A percentile compares a stretch with the other conserved stretches of the same genome.
Conservation (phyloP, 164 flowering plant genomes). For the Stephania japonica region DNA sequence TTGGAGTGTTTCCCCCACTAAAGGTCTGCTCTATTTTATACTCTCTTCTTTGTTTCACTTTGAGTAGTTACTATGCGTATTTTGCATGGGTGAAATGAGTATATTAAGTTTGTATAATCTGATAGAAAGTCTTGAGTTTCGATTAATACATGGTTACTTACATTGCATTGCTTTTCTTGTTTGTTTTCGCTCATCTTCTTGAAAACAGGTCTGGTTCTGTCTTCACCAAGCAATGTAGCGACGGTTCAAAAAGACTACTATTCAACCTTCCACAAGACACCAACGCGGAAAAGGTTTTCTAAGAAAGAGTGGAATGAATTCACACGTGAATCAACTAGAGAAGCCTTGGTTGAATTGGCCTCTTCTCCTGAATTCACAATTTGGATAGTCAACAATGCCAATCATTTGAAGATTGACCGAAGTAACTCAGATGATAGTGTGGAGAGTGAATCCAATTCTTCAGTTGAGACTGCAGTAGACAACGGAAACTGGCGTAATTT, state of each 20-base stretch:
- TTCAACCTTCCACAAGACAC: slow-evolving; percentile 69
- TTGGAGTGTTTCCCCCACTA: slow-evolving; percentile 42
- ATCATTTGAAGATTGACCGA: slow-evolving; percentile 43
- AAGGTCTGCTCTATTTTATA: slow-evolving; percentile 31
- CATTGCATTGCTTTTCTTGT: too few relatives aligned
- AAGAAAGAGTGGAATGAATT: slow-evolving; percentile 73
- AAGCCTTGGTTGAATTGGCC: slow-evolving; percentile 63
- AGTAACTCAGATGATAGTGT: slow-evolving; percentile 51
- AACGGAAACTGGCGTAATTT: slow-evolving; percentile 28
- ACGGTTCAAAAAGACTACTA: slow-evolving; percentile 35
- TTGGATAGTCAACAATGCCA: slow-evolving; percentile 68
- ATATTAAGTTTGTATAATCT: background rate
- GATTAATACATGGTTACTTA: too few relatives aligned
- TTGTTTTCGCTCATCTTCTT: background rate
- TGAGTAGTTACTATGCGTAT: background rate
- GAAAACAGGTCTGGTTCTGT: slow-evolving; percentile 14
- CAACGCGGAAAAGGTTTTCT: slow-evolving; percentile 50
- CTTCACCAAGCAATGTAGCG: slow-evolving; percentile 9
- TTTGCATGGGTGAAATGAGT: too few relatives aligned
- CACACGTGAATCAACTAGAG: slow-evolving; percentile 58
- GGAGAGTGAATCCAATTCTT: slow-evolving; percentile 60
- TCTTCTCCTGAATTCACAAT: slow-evolving; percentile 68
- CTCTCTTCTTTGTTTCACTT: background rate
- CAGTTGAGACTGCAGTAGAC: slow-evolving; percentile 38
- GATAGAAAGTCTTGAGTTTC: background rate